Conservation (phyloP, 2,329 filamentous ascomycete genomes). For the Xylaria sp. region DNA sequence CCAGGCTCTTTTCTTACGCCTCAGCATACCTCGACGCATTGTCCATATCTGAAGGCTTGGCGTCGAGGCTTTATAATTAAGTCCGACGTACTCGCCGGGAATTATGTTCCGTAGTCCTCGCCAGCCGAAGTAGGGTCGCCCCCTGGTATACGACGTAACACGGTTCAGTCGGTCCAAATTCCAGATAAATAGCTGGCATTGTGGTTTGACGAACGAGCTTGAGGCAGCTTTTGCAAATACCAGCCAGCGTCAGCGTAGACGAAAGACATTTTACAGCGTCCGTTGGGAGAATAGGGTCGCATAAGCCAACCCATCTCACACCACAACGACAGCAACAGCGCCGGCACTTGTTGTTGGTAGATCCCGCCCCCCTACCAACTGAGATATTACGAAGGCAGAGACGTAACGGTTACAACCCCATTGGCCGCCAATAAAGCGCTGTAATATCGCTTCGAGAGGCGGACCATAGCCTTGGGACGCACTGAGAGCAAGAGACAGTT, state of each 20-base stretch:
- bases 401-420: slow-evolving; percentile 15
- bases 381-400: slow-evolving; percentile 14
- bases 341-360: not conserved
- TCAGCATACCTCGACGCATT: not conserved
- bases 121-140: slow-evolving; percentile 24
- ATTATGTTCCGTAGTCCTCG: slow-evolving; percentile 30
- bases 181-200: slow-evolving; percentile 8
- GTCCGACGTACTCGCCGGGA: slow-evolving; percentile 2
- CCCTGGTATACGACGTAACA: slow-evolving; percentile 14
- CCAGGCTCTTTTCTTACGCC: slow-evolving; percentile 3
- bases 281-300: slow-evolving; percentile 4
- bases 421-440: slow-evolving; percentile 21
- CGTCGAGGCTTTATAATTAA: slow-evolving; percentile 10
- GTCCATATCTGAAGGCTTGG: slow-evolving; percentile 10
- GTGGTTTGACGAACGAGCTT: slow-evolving; percentile 8
- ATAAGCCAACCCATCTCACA: slow-evolving; percentile 1
- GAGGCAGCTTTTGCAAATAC: slow-evolving; percentile 11
- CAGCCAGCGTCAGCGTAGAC: not conserved
- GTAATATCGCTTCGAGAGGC: slow-evolving; percentile 12
- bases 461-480: slow-evolving; percentile 36
- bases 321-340: slow-evolving; percentile 10
- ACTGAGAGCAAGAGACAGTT: slow-evolving; percentile 20
- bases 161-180: slow-evolving; percentile 18
- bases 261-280: slow-evolving; percentile 13
- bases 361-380: not conserved